phyloP scores from a whole-genome alignment of 2,329 filamentous ascomycete genomes.

The Epichloe coenophiala region DNA sequence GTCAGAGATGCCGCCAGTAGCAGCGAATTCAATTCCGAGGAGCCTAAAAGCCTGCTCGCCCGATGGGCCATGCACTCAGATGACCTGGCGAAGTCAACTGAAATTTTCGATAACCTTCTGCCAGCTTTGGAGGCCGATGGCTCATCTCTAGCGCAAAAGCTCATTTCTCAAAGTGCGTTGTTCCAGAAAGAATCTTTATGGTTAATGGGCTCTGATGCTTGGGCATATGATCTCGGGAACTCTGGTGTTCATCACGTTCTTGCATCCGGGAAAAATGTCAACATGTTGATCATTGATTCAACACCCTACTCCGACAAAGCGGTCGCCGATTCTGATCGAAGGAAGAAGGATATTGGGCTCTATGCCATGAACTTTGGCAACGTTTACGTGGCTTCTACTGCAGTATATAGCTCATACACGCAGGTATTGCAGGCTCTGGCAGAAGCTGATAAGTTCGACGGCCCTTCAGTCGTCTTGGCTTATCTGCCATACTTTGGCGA shows the following conservation, averaged over 20 bases:
- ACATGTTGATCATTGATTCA: slow-evolving; percentile 97
- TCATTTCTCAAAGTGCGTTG: slow-evolving; percentile 65
- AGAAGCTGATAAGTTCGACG: slow-evolving; percentile 90
- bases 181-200: slow-evolving; percentile 92
- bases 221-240: slow-evolving; percentile 95
- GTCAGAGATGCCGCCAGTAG: slow-evolving; percentile 66
- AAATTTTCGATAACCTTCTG: slow-evolving; percentile 69
- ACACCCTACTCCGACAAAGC: slow-evolving; percentile 85
- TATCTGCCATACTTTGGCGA: slow-evolving; percentile 95
- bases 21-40: slow-evolving; percentile 63
- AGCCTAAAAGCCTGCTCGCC: slow-evolving; percentile 65
- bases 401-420: slow-evolving; percentile 98
- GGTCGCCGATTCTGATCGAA: slow-evolving; percentile 66
- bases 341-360: slow-evolving; percentile 97
- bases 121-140: slow-evolving; percentile 68
- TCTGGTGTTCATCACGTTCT: slow-evolving; percentile 96
- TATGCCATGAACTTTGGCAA: slow-evolving; percentile 99
- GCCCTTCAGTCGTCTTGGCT: slow-evolving; percentile 83
- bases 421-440: slow-evolving; percentile 95
- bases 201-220: slow-evolving; percentile 92
- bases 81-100: slow-evolving; percentile 59
- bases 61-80: slow-evolving; percentile 71
- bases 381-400: slow-evolving; percentile 91
- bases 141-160: slow-evolving; percentile 55
- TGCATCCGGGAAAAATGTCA: slow-evolving; percentile 93